Evolutionary conservation across 2,329 filamentous ascomycete genomes (phyloP).

Genomic region (Metarhizium anisopliae): DNA sequence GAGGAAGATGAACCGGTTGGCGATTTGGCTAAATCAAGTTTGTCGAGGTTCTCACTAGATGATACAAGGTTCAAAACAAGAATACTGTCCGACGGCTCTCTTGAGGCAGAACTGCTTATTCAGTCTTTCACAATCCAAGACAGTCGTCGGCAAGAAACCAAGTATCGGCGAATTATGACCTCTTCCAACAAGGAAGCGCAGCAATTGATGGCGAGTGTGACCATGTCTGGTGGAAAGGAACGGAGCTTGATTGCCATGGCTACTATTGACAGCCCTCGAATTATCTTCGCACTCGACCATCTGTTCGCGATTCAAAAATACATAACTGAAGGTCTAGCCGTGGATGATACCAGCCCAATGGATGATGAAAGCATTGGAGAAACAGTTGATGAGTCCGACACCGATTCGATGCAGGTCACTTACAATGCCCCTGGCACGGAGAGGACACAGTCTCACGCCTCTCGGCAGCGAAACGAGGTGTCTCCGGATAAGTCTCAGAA

Average conservation of each 20-base stretch:
- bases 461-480: slow-evolving; percentile 14
- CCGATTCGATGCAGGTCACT: slow-evolving; percentile 45
- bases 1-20: slow-evolving; percentile 69
- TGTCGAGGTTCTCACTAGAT: slow-evolving; percentile 91
- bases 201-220: slow-evolving; percentile 96
- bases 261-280: slow-evolving; percentile 85
- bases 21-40: slow-evolving; percentile 65
- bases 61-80: slow-evolving; percentile 85
- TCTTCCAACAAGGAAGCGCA: slow-evolving; percentile 91
- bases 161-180: slow-evolving; percentile 97
- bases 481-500: neutral
- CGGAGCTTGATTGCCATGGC: slow-evolving; percentile 81
- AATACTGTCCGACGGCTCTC: slow-evolving; percentile 82
- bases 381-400: slow-evolving; percentile 49
- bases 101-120: slow-evolving; percentile 89
- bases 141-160: slow-evolving; percentile 77
- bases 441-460: slow-evolving; percentile 16
- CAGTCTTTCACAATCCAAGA: slow-evolving; percentile 93
- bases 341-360: slow-evolving; percentile 45
- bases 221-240: slow-evolving; percentile 78
- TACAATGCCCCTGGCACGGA: slow-evolving; percentile 26
- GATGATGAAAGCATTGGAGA: slow-evolving; percentile 47
- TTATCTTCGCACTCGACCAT: slow-evolving; percentile 95
- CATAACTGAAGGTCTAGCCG: slow-evolving; percentile 58
- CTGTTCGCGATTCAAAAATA: slow-evolving; percentile 84